Conservation (phyloP, 148 eudicot species). For the Camellia sinensis region DNA sequence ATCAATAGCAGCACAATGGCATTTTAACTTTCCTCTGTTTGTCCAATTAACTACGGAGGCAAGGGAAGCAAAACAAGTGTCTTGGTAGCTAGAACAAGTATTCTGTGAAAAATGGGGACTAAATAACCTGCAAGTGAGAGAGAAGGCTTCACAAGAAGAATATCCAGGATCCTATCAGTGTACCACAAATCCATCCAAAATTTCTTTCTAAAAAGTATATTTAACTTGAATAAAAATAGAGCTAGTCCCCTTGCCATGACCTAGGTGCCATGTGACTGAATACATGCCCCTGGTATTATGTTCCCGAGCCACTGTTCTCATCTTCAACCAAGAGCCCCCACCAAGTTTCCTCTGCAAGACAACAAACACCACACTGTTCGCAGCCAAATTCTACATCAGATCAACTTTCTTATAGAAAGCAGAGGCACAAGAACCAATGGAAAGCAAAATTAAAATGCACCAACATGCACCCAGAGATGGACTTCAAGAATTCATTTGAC, state of each 20-base stretch:
- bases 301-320: not conserved
- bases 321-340: not conserved
- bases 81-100: not conserved
- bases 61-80: not conserved
- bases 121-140: not conserved
- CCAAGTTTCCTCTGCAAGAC: not conserved
- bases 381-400: not conserved
- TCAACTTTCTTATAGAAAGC: not conserved
- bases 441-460: not conserved
- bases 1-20: not conserved
- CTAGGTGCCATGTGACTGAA: not conserved
- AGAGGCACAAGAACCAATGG: not conserved
- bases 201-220: not conserved
- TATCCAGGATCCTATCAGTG: not conserved
- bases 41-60: not conserved
- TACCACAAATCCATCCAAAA: constrained; percentile 10
- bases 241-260: constrained; percentile 1
- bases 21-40: not conserved
- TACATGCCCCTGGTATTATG: not conserved
- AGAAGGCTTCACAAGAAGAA: not conserved
- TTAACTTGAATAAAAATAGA: not conserved
- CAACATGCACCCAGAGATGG: not conserved
- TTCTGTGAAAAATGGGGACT: not conserved
- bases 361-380: not conserved
- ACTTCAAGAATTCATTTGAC: constrained; percentile 25